These are phyloP conservation scores for Xylariaceae sp. DNA, from an alignment of 2,329 filamentous ascomycete genomes.

Conservation along the genomic window DNA sequence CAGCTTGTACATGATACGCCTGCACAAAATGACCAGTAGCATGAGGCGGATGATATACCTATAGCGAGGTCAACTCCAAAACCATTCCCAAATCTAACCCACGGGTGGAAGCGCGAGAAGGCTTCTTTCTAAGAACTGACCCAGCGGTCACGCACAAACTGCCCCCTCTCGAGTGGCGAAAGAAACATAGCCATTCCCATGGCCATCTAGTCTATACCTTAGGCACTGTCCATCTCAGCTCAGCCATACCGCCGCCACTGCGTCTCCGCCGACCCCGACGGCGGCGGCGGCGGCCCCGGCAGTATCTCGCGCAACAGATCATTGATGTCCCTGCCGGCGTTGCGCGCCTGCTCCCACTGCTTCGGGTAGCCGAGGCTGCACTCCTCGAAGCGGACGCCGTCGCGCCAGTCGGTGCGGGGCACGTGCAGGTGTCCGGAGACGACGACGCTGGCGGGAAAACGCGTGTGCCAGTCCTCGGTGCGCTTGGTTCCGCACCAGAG, in stretches of 20 bases:
- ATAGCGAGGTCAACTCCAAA: no score
- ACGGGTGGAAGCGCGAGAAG: no score
- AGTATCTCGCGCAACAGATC: conserved; percentile 41
- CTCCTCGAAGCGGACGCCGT: conserved; percentile 43
- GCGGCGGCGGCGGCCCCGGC: conserved; percentile 30
- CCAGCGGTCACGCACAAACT: not conserved
- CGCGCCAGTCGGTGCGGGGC: conserved; percentile 43
- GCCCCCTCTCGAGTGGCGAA: no score
- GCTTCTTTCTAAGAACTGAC: no score
- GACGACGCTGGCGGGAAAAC: conserved; percentile 41
- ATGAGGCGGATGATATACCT: no score
- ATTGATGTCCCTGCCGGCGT: conserved; percentile 37
- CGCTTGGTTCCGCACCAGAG: conserved; percentile 43
- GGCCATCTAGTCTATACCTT: not conserved
- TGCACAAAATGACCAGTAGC: no score
- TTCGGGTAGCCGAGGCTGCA: conserved; percentile 42
- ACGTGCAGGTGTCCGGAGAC: conserved; percentile 43
- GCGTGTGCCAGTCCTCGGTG: conserved; percentile 41
- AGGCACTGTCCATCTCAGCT: conserved; percentile 1
- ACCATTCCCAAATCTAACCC: no score
- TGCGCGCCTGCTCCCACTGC: conserved; percentile 40
- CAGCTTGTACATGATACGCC: no score
- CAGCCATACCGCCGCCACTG: conserved; percentile 33
- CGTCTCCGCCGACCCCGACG: conserved; percentile 25
- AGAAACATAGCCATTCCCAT: not conserved